A percentile compares a stretch with the other conserved stretches of the same genome.
phyloP scores from a whole-genome alignment of 805 yeast genomes.

The Saccharomyces mikatae region DNA sequence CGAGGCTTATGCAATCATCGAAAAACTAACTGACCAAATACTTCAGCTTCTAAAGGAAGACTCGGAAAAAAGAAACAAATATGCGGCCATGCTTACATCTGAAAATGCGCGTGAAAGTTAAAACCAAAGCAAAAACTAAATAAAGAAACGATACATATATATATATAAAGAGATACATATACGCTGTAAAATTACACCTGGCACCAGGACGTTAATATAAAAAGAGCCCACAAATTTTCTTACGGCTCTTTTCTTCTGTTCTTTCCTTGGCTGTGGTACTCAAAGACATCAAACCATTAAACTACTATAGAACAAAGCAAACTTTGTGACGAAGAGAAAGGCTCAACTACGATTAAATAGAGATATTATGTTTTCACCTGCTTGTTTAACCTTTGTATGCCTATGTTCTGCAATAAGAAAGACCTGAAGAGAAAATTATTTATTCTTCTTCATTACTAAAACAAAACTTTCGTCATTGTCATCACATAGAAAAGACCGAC shows the following conservation, averaged over 20 bases:
- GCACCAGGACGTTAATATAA: not conserved
- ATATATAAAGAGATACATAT: slow-evolving; percentile 1
- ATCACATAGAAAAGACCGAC: not conserved
- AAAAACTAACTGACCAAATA: slow-evolving; percentile 56
- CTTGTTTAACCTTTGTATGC: too few species aligned
- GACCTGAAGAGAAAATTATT: not conserved
- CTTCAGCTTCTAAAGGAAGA: slow-evolving; percentile 48
- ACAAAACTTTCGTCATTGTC: not conserved
- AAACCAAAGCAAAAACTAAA: not conserved
- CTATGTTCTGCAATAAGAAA: not conserved
- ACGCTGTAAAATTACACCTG: not conserved
- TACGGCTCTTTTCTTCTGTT: not conserved
- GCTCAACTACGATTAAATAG: not conserved
- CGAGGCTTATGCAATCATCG: slow-evolving; percentile 57
- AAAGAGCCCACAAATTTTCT: not conserved
- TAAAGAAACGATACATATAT: not conserved
- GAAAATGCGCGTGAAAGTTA: slow-evolving; percentile 27
- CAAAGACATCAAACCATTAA: not conserved
- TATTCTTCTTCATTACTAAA: not conserved
- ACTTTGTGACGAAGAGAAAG: not conserved
- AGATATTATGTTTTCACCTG: not conserved
- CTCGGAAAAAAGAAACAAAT: slow-evolving; percentile 38
- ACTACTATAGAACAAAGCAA: not conserved
- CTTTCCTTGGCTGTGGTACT: not conserved
- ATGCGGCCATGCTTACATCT: slow-evolving; percentile 25